Evolutionary conservation across 257 asterid species (phyloP).

Genomic region (Primulina huaijiensis): DNA sequence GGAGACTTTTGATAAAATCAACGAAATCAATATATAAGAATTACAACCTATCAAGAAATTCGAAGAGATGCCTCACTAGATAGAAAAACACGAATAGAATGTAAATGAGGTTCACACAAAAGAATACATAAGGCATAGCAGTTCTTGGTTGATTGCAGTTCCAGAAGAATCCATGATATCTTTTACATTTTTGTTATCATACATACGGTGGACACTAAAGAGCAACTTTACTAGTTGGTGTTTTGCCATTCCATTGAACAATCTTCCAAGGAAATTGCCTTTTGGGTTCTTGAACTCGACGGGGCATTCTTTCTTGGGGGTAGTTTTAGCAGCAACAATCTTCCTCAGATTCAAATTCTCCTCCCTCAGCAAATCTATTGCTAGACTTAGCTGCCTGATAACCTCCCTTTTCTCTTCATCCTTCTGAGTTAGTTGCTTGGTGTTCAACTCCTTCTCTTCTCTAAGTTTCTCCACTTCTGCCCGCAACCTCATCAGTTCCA

Average conservation of each 20-base stretch:
- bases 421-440: slow-evolving; percentile 49
- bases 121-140: slow-evolving; percentile 29
- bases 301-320: slow-evolving; percentile 38
- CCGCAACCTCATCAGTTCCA: slow-evolving; percentile 35
- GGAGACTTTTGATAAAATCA: not conserved
- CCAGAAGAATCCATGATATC: slow-evolving; percentile 9
- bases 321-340: slow-evolving; percentile 26
- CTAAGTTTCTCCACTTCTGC: slow-evolving; percentile 55
- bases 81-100: not conserved
- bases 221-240: slow-evolving; percentile 37
- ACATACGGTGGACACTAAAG: slow-evolving; percentile 19
- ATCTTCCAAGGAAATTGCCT: slow-evolving; percentile 54
- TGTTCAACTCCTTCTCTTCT: slow-evolving; percentile 52
- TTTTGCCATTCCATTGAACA: slow-evolving; percentile 45
- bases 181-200: slow-evolving; percentile 7
- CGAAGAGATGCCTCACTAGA: not conserved
- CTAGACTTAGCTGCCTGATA: slow-evolving; percentile 69
- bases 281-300: slow-evolving; percentile 34
- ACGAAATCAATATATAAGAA: not conserved
- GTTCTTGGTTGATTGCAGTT: slow-evolving; percentile 10
- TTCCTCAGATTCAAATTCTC: slow-evolving; percentile 58
- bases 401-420: slow-evolving; percentile 93
- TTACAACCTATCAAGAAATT: not conserved
- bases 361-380: slow-evolving; percentile 64
- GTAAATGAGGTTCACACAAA: slow-evolving; percentile 19